Conservation (phyloP, 805 yeast genomes). For the Yarrowia phangngaensis region DNA sequence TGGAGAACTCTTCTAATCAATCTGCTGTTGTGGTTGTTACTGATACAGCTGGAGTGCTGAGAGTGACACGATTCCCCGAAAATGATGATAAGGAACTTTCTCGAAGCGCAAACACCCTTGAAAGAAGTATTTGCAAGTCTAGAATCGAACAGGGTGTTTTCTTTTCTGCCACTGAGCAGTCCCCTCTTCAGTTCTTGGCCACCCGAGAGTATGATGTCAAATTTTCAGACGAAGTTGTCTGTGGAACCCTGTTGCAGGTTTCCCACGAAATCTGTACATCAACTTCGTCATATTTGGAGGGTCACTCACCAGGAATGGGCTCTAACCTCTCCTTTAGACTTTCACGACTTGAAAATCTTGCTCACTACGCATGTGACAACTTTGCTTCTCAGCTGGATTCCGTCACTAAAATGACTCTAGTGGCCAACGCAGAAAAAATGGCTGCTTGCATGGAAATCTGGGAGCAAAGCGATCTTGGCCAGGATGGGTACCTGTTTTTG, state of each 20-base stretch:
- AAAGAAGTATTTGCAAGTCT: constrained; percentile 51
- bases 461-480: constrained; percentile 12
- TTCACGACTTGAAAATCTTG: constrained; percentile 39
- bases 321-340: constrained; percentile 53
- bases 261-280: constrained; percentile 56
- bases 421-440: constrained; percentile 28
- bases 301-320: constrained; percentile 48
- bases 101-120: constrained; percentile 27
- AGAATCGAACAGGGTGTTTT: constrained; percentile 83
- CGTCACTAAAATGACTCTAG: constrained; percentile 20
- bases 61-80: constrained; percentile 49
- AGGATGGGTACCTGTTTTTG: constrained; percentile 5
- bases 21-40: constrained; percentile 52
- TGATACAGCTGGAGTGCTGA: constrained; percentile 56
- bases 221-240: constrained; percentile 47
- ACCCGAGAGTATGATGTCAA: constrained; percentile 45
- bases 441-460: constrained; percentile 14
- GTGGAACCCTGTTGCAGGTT: constrained; percentile 50
- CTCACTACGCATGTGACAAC: constrained; percentile 45
- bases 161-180: constrained; percentile 44
- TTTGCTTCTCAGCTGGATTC: constrained; percentile 30
- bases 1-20: constrained; percentile 44
- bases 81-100: constrained; percentile 29
- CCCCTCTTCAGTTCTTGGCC: constrained; percentile 48
- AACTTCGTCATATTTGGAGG: constrained; percentile 54